Evolutionary conservation across 2,329 filamentous ascomycete genomes (phyloP).

Genomic region (Pestalotiopsis fici): DNA sequence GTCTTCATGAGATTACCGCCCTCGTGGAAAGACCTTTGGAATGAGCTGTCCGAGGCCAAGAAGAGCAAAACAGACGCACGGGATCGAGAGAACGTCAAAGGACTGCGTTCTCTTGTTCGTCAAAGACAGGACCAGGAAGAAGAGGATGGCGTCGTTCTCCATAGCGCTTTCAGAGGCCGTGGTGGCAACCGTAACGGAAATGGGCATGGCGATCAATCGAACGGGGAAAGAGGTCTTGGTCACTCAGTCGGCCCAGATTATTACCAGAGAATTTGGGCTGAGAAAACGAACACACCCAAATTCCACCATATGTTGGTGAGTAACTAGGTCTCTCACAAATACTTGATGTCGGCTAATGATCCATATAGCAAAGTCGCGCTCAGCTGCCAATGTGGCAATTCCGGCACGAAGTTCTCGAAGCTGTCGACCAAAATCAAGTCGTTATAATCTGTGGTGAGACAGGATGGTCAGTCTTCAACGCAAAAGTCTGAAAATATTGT

Average conservation of each 20-base stretch:
- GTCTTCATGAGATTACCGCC: conserved; percentile 75
- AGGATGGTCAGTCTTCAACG: conserved; percentile 60
- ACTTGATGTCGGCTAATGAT: background rate
- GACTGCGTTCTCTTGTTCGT: conserved; percentile 70
- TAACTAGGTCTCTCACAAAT: background rate
- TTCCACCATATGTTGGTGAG: conserved; percentile 79
- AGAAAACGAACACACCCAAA: conserved; percentile 56
- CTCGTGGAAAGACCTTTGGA: conserved; percentile 83
- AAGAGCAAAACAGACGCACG: conserved; percentile 69
- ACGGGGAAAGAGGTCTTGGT: conserved; percentile 43
- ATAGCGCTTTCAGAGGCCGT: conserved; percentile 72
- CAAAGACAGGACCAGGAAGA: conserved; percentile 69
- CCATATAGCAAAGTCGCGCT: conserved; percentile 59
- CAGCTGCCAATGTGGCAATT: conserved; percentile 90
- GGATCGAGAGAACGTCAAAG: conserved; percentile 69
- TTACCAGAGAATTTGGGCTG: conserved; percentile 60
- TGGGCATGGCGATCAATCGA: conserved; percentile 50
- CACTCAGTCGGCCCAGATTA: conserved; percentile 43
- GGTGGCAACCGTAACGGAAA: conserved; percentile 45
- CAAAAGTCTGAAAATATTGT: conserved; percentile 2
- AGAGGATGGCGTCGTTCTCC: conserved; percentile 74
- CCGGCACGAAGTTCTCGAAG: conserved; percentile 72
- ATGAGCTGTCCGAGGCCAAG: conserved; percentile 71
- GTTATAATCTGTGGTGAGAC: conserved; percentile 96
- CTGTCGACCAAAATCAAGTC: conserved; percentile 79